phyloP scores from a whole-genome alignment of 495 filamentous ascomycete species.

The Lasiosphaeriaceae sp. region DNA sequence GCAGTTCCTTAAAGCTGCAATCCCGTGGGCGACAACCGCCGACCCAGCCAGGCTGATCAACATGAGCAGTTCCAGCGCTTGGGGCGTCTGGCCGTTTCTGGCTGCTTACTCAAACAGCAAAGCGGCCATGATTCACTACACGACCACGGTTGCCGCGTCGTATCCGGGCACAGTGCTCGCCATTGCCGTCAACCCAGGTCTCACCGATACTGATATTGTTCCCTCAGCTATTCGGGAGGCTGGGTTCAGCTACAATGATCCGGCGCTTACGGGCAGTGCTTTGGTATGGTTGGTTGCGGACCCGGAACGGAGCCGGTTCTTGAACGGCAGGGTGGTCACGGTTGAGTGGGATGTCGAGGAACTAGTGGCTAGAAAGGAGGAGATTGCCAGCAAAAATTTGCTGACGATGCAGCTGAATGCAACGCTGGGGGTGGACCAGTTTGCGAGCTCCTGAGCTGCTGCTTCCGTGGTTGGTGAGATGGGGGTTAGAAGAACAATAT shows the following conservation, averaged over 20 bases:
- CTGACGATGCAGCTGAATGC: constrained; percentile 9
- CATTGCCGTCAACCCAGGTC: constrained; percentile 4
- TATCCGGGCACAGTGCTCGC: constrained; percentile 6
- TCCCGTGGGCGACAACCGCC: constrained; percentile 22
- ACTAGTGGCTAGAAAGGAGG: constrained; percentile 4
- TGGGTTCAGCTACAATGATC: too few species aligned
- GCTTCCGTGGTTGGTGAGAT: too few species aligned
- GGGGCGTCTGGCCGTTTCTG: constrained; percentile 9
- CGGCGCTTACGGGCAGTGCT: too few species aligned
- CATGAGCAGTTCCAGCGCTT: not conserved
- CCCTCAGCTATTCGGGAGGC: too few species aligned
- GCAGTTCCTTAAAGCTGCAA: too few species aligned
- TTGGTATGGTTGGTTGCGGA: too few species aligned
- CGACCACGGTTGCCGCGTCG: constrained; percentile 4
- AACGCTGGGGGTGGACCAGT: not conserved
- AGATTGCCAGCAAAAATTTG: constrained; percentile 6
- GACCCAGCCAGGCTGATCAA: not conserved
- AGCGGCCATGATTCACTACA: constrained; percentile 9
- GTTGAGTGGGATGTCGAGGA: not conserved
- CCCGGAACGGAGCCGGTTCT: too few species aligned
- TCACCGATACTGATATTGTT: constrained; percentile 1
- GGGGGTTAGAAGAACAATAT: too few species aligned
- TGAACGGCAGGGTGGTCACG: too few species aligned
- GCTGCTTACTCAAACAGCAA: constrained; percentile 5
- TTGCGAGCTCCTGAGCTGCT: too few species aligned